Evolutionary conservation across 768 basidiomycete genomes (phyloP).

Genomic region (Rhodotorula graminis): DNA sequence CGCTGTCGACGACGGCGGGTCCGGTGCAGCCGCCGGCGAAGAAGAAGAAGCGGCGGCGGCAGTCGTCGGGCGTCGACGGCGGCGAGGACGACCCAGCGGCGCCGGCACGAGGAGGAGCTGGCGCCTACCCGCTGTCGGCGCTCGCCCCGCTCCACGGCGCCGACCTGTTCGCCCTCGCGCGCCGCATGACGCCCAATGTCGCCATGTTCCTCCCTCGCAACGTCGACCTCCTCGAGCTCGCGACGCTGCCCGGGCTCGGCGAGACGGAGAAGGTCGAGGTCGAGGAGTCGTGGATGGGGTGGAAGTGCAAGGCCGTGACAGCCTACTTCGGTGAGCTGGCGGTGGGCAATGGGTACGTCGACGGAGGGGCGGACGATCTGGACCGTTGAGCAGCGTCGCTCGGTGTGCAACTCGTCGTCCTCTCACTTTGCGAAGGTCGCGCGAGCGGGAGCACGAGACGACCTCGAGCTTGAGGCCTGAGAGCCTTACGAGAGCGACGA

Average conservation of each 20-base stretch:
- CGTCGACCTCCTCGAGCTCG: constrained; percentile 66
- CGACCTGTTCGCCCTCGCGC: constrained; percentile 70
- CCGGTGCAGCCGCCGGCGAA: neutral
- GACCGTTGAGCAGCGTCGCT: neutral
- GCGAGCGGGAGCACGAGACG: too few relatives aligned
- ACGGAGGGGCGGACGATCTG: neutral
- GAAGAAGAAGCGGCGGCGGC: constrained; percentile 3
- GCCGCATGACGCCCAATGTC: constrained; percentile 69
- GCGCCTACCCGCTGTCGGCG: constrained; percentile 60
- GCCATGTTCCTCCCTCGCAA: constrained; percentile 89
- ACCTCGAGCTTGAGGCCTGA: too few relatives aligned
- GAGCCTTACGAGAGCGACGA: too few relatives aligned
- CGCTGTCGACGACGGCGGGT: neutral
- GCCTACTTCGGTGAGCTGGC: constrained; percentile 75
- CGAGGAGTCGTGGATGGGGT: constrained; percentile 95
- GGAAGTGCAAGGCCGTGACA: constrained; percentile 85
- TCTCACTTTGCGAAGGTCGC: too few relatives aligned
- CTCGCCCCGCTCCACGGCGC: constrained; percentile 76
- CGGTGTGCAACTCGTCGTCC: too few relatives aligned
- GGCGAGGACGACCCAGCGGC: too few relatives aligned
- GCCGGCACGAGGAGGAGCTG: too few relatives aligned
- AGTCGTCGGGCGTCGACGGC: too few relatives aligned
- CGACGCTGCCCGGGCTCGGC: constrained; percentile 47
- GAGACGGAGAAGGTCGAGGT: constrained; percentile 66
- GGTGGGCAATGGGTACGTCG: constrained; percentile 41